A percentile compares a stretch with the other conserved stretches of the same genome.
phyloP scores from a whole-genome alignment of 805 yeast genomes.

The Saturnispora mendoncae region DNA sequence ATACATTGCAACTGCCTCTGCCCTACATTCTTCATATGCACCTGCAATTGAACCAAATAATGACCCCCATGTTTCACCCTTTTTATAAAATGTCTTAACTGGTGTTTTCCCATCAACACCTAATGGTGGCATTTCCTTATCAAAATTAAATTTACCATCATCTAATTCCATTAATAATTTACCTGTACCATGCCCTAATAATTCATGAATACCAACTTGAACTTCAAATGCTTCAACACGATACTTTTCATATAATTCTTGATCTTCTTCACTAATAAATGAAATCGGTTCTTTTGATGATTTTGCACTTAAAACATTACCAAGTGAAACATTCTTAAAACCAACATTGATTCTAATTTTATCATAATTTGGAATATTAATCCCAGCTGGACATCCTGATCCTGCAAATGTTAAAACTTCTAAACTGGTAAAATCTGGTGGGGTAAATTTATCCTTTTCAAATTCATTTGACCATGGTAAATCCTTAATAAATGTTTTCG shows the following conservation, averaged over 20 bases:
- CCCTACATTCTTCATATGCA: conserved; percentile 87
- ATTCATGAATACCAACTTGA: conserved; percentile 88
- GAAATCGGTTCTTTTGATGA: conserved; percentile 62
- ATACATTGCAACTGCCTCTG: conserved; percentile 82
- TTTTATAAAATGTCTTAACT: conserved; percentile 58
- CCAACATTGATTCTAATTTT: conserved; percentile 79
- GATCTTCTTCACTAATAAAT: conserved; percentile 47
- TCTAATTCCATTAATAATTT: conserved; percentile 55
- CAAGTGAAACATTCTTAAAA: conserved; percentile 82
- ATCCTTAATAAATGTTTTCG: conserved; percentile 51
- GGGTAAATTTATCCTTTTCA: conserved; percentile 80
- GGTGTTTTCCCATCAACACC: conserved; percentile 50
- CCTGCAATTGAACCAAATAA: conserved; percentile 77
- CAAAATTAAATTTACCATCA: conserved; percentile 65
- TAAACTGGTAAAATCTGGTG: conserved; percentile 87
- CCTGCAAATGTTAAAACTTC: conserved; percentile 88
- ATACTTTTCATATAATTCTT: conserved; percentile 55
- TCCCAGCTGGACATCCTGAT: conserved; percentile 87
- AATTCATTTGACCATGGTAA: conserved; percentile 72
- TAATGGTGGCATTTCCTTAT: conserved; percentile 50
- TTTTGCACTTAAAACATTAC: conserved; percentile 73
- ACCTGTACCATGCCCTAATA: conserved; percentile 88
- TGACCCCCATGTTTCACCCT: conserved; percentile 88
- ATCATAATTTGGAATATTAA: conserved; percentile 87
- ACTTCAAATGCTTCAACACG: conserved; percentile 82